Base-by-base conservation (phyloP, 495 filamentous ascomycete genomes). In the Darksidea phi region DNA sequence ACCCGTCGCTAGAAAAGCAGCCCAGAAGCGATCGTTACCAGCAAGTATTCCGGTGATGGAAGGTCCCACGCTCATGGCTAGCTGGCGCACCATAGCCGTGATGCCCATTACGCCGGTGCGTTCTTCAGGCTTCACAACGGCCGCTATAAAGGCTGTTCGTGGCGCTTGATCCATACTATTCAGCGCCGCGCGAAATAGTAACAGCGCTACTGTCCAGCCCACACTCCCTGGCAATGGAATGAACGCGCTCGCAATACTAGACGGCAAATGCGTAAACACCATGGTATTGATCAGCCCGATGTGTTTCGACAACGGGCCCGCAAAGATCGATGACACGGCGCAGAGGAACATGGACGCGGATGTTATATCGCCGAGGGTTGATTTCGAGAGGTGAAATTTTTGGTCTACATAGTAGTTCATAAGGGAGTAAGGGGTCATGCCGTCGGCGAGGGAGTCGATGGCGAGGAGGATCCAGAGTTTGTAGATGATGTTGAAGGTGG, bases 211-310 rank as follows among this genome's bases (percentile, higher is more conserved):
- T 1, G 76, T 78, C 46, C 86, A 77, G 1, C 85, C 77, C 28
- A 88, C 57, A 34, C 6, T 86, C 75, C 18, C 71, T 0, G 86
- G 83, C 15, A 88, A 63, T 0, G 88, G 84, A 53, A 94, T 86
- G 24, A 92, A 66, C 11, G 84, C 74, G 0, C 93, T 82, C 54
- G 86, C 84, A 43, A 91, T 75, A 11, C 88, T 80, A 0, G 87
- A 90, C 0, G 90, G 90, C 3, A 89, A 79, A 65, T 94, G 89
- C 1, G 89, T 91, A 67, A 91, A 91, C 24, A 92, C 88, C 89
- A 95, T 95, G 4, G 90, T 91, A 67, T 87, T 88, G 67, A 95
- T 81, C 28, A 91, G 81, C 0, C 91, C 91, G 49, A 95, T 86
- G 45, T 84, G 79, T 54, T 85, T 84, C 3, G 90, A 81, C 61